phyloP scores from a whole-genome alignment of 768 basidiomycete species.

The Fomitopsis serialis region DNA sequence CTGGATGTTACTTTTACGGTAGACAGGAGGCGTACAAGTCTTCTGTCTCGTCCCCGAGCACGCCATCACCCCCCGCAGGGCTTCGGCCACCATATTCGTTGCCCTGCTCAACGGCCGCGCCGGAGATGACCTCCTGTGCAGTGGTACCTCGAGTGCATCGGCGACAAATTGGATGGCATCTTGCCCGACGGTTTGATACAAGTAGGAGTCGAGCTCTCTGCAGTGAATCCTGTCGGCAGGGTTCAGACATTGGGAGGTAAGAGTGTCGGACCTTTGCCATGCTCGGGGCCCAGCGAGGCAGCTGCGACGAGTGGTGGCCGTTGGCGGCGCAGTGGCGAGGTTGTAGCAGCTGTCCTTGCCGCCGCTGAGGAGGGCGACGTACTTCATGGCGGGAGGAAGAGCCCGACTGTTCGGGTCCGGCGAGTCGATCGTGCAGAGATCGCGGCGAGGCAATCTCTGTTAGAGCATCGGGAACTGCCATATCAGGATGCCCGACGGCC shows the following conservation, averaged over 20 bases:
- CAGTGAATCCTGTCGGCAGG: slow-evolving; percentile 13
- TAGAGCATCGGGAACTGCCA: background rate
- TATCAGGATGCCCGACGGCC: background rate
- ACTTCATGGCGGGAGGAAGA: slow-evolving; percentile 57
- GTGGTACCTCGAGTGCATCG: slow-evolving; percentile 76
- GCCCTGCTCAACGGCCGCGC: slow-evolving; percentile 74
- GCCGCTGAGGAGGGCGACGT: slow-evolving; percentile 90
- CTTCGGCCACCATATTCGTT: slow-evolving; percentile 79
- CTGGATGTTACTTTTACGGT: slow-evolving; percentile 62
- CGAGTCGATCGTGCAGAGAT: slow-evolving; percentile 4
- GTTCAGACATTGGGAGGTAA: slow-evolving; percentile 10
- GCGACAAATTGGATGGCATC: slow-evolving; percentile 88
- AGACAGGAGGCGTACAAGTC: slow-evolving; percentile 75
- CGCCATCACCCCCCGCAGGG: slow-evolving; percentile 39
- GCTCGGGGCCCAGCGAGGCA: slow-evolving; percentile 79
- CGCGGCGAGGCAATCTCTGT: background rate
- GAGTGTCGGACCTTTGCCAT: slow-evolving; percentile 67
- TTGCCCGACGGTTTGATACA: slow-evolving; percentile 99
- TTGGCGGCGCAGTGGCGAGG: slow-evolving; percentile 83
- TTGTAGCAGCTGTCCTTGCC: slow-evolving; percentile 99
- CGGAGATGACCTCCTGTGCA: slow-evolving; percentile 81
- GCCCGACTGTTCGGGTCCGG: background rate
- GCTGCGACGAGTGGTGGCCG: slow-evolving; percentile 83
- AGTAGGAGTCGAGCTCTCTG: slow-evolving; percentile 96
- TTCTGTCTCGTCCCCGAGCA: slow-evolving; percentile 91